Conservation (phyloP, 768 basidiomycete genomes). For the Boletus speciosus region DNA sequence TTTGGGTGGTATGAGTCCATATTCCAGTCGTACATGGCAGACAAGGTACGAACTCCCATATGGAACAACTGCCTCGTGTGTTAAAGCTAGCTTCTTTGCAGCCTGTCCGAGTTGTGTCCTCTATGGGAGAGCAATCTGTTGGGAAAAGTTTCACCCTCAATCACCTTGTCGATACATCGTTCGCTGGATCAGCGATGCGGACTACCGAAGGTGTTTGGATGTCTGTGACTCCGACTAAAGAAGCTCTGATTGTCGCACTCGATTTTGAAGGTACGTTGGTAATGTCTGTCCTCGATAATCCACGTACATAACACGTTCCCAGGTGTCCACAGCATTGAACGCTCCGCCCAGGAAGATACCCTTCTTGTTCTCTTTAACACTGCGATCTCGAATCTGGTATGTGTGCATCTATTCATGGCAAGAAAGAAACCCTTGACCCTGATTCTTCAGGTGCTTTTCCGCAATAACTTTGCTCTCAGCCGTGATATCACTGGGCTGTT, state of each 20-base stretch:
- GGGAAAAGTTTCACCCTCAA: slow-evolving; percentile 59
- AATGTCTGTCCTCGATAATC: background rate
- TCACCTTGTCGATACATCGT: slow-evolving; percentile 62
- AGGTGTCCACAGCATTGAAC: slow-evolving; percentile 64
- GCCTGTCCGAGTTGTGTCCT: slow-evolving; percentile 63
- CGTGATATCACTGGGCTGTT: slow-evolving; percentile 61
- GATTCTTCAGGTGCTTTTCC: slow-evolving; percentile 50
- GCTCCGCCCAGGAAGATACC: slow-evolving; percentile 61
- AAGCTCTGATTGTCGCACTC: slow-evolving; percentile 53
- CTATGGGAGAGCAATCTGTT: slow-evolving; percentile 67
- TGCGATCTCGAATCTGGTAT: slow-evolving; percentile 59
- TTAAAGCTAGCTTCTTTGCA: slow-evolving; percentile 16
- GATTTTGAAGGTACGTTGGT: slow-evolving; percentile 54
- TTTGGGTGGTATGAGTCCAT: slow-evolving; percentile 67
- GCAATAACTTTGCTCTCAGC: slow-evolving; percentile 62
- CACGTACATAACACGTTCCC: background rate
- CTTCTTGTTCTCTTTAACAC: slow-evolving; percentile 63
- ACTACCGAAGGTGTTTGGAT: slow-evolving; percentile 67
- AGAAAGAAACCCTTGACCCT: background rate
- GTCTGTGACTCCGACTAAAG: slow-evolving; percentile 58
- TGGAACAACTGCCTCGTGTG: background rate
- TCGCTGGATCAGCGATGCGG: slow-evolving; percentile 62
- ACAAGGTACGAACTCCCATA: slow-evolving; percentile 37
- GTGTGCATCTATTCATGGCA: slow-evolving; percentile 9
- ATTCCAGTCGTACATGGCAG: slow-evolving; percentile 59